A percentile compares a stretch with the other conserved stretches of the same genome.
Conservation (phyloP, 208 protist genomes). For the Acanthamoeba culbertsoni region DNA sequence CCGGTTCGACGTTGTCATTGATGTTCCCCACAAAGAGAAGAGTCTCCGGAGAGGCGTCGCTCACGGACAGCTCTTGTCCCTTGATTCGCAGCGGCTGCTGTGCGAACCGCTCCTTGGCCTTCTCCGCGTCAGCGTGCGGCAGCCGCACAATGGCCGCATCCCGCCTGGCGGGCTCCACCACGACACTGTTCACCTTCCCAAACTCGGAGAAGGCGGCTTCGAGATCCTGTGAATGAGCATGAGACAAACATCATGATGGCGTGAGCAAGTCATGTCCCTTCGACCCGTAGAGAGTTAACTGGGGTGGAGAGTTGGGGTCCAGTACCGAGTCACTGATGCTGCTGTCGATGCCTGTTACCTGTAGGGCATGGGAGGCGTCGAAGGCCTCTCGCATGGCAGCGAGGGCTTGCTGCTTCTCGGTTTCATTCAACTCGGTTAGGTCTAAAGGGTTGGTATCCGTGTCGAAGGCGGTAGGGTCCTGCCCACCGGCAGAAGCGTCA, state of each 20-base stretch:
- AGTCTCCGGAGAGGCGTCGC: neutral
- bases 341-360: neutral
- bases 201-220: neutral
- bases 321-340: neutral
- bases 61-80: neutral
- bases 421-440: neutral
- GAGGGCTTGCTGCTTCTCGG: neutral
- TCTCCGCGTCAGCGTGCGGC: neutral
- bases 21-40: constrained; percentile 36
- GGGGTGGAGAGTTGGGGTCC: neutral
- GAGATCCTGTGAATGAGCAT: neutral
- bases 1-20: neutral
- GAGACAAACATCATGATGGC: neutral
- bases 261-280: too few species aligned
- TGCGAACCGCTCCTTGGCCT: neutral
- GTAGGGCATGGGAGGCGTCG: neutral
- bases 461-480: too few species aligned
- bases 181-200: neutral
- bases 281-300: too few species aligned
- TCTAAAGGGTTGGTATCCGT: neutral
- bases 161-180: neutral
- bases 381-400: neutral
- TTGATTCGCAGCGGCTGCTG: neutral
- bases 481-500: neutral
- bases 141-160: neutral